Evolutionary conservation across 2,329 filamentous ascomycete genomes (phyloP).

Genomic region (Colletotrichum spaethianum): DNA sequence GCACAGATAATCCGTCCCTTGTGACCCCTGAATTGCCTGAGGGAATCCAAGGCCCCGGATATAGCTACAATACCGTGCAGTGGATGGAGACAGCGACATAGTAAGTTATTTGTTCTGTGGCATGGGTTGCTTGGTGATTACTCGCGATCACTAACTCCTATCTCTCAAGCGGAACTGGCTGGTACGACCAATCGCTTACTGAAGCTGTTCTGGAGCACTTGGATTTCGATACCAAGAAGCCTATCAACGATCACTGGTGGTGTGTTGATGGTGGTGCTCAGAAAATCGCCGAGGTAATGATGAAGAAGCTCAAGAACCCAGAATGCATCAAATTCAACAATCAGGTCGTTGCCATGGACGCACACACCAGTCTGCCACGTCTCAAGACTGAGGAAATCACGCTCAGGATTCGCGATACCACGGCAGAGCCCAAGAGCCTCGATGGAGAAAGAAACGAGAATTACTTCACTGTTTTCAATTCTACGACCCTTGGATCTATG

Average conservation of each 20-base stretch:
- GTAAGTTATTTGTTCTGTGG: neutral
- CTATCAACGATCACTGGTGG: neutral
- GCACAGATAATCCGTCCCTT: neutral
- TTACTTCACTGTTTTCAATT: conserved; percentile 49
- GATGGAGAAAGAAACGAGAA: neutral
- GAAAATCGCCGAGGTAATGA: neutral
- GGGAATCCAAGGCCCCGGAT: neutral
- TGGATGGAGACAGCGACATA: conserved; percentile 1
- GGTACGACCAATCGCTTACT: neutral
- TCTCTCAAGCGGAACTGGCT: neutral
- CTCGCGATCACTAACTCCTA: neutral
- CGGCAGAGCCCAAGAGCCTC: neutral
- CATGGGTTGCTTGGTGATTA: no score
- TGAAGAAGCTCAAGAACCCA: neutral
- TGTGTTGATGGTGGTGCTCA: neutral
- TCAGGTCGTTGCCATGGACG: neutral
- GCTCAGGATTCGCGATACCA: neutral
- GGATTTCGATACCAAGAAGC: neutral
- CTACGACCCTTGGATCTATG: conserved; percentile 47
- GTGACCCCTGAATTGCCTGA: neutral
- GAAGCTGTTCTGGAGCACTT: neutral
- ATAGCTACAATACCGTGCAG: neutral
- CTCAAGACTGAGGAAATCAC: neutral
- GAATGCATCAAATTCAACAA: neutral
- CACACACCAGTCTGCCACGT: neutral